These are phyloP conservation scores for Phaeosphaeria sp. DNA, from an alignment of 2,329 filamentous ascomycete species.

Conservation along the genomic window DNA sequence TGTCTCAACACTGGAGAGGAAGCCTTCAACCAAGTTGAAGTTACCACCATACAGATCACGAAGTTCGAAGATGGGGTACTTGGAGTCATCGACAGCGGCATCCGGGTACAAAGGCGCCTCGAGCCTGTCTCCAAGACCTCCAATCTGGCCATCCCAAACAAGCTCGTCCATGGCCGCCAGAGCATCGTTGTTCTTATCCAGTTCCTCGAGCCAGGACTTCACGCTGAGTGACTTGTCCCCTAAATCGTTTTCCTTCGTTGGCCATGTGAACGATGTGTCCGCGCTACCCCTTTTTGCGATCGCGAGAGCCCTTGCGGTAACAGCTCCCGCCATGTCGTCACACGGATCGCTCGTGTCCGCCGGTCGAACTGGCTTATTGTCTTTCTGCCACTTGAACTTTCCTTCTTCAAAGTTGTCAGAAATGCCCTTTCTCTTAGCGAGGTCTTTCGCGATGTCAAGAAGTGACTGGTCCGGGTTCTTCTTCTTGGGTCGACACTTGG, in stretches of 20 bases:
- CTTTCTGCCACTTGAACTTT: not conserved
- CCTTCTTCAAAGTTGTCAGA: not conserved
- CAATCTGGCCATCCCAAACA: slow-evolving; percentile 3
- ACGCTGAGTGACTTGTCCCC: not conserved
- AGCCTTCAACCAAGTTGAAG: not conserved
- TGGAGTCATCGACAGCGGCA: not conserved
- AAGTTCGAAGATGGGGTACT: not conserved
- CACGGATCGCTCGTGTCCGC: not conserved
- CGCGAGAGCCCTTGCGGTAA: not conserved
- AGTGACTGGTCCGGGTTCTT: slow-evolving; percentile 51
- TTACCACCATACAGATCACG: not conserved
- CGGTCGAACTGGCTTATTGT: not conserved
- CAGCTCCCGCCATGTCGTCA: not conserved
- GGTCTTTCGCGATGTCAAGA: not conserved
- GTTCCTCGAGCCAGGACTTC: not conserved
- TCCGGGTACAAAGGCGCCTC: not conserved
- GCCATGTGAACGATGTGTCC: not conserved
- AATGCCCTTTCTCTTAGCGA: slow-evolving; percentile 2
- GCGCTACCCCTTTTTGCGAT: not conserved
- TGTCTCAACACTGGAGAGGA: not conserved
- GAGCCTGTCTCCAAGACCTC: not conserved
- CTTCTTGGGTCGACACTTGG: slow-evolving; percentile 52
- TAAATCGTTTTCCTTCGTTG: not conserved
- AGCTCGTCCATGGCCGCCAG: slow-evolving; percentile 1
- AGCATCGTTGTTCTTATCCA: not conserved